Percentiles rank a stretch among this genome's conserved stretches.
Evolutionary conservation across 352 stramenopile species (phyloP).

Genomic region (Pythium monospermum): DNA sequence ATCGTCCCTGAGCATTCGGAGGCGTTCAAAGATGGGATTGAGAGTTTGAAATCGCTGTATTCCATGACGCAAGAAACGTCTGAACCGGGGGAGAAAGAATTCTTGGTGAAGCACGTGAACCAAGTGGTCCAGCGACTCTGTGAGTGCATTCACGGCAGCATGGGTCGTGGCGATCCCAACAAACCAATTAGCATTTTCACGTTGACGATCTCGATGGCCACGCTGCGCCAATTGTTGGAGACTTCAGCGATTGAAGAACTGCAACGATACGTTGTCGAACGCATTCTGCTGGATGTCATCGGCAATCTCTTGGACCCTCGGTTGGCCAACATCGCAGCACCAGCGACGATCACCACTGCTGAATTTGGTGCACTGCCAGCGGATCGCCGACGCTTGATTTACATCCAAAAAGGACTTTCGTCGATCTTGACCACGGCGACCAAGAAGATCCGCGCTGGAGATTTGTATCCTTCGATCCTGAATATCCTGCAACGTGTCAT

Average conservation of each 20-base stretch:
- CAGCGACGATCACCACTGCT: conserved; percentile 33
- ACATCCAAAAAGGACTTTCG: conserved; percentile 69
- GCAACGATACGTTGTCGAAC: conserved; percentile 72
- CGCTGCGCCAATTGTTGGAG: conserved; percentile 53
- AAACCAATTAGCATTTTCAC: conserved; percentile 67
- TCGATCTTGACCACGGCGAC: conserved; percentile 53
- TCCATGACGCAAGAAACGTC: conserved; percentile 60
- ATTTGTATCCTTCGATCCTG: conserved; percentile 74
- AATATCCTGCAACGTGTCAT: conserved; percentile 78
- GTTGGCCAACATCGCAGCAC: conserved; percentile 53
- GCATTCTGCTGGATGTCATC: conserved; percentile 67
- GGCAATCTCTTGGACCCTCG: conserved; percentile 70
- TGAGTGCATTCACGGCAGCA: conserved; percentile 68
- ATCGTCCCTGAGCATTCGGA: conserved; percentile 52
- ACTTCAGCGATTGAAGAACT: conserved; percentile 54
- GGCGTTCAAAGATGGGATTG: conserved; percentile 55
- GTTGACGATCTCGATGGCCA: conserved; percentile 68
- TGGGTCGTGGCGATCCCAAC: conserved; percentile 51
- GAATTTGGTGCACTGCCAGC: conserved; percentile 23
- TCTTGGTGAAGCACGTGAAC: conserved; percentile 73
- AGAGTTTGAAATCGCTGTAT: conserved; percentile 78
- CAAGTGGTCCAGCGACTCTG: conserved; percentile 72
- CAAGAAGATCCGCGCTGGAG: conserved; percentile 52
- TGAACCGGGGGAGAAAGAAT: conserved; percentile 51
- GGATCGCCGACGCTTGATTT: conserved; percentile 33